phyloP scores from a whole-genome alignment of 352 stramenopile genomes.

The Chrysophaeum taylorii region DNA sequence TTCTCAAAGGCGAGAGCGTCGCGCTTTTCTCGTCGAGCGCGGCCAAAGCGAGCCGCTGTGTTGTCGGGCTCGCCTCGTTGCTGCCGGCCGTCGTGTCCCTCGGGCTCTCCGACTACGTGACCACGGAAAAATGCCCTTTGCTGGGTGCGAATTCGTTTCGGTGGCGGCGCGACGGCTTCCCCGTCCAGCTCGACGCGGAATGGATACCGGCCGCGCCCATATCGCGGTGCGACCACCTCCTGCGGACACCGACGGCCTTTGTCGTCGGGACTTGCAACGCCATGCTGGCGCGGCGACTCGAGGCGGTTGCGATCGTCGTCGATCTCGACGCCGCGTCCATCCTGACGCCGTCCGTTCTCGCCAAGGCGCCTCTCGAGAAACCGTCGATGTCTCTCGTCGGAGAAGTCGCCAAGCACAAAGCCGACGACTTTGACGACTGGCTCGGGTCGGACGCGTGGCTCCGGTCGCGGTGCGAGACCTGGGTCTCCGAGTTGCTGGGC shows the following conservation, averaged over 20 bases:
- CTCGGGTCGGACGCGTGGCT: neutral
- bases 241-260: neutral
- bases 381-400: neutral
- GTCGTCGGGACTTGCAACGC: constrained; percentile 4
- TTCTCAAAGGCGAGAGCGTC: neutral
- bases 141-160: neutral
- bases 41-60: neutral
- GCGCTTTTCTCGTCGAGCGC: neutral
- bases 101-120: neutral
- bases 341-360: neutral
- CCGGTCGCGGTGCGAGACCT: neutral
- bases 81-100: neutral
- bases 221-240: neutral
- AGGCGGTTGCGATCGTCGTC: neutral
- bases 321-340: neutral
- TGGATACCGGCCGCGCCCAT: neutral
- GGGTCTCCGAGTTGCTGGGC: neutral
- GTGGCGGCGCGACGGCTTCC: neutral
- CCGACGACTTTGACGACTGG: neutral
- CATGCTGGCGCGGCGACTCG: neutral
- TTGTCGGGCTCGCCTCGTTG: neutral
- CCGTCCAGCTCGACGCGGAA: neutral
- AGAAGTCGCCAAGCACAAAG: too few species aligned
- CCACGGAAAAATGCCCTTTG: too few species aligned
- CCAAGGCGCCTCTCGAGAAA: neutral